Conservation (phyloP, 2,329 filamentous ascomycete genomes). For the Elsinoe arachidis region DNA sequence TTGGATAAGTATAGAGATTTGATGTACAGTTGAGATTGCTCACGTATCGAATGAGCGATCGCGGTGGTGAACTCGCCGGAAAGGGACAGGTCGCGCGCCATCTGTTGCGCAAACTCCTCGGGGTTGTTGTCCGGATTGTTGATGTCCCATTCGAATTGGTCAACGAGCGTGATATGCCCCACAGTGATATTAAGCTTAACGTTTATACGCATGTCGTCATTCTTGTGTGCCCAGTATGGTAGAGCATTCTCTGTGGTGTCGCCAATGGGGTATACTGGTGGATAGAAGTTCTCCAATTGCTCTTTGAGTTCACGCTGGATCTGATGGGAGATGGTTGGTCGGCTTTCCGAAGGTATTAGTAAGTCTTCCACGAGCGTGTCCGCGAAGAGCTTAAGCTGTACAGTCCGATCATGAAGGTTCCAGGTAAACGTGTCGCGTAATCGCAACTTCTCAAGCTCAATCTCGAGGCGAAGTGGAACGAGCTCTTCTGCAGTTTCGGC, state of each 20-base stretch:
- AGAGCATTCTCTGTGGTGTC: conserved; percentile 82
- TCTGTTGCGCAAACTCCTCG: conserved; percentile 83
- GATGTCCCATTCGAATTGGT: conserved; percentile 99
- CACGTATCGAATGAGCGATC: conserved; percentile 94
- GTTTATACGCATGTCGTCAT: conserved; percentile 95
- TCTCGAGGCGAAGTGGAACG: conserved; percentile 82
- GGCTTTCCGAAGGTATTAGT: conserved; percentile 60
- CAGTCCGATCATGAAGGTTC: conserved; percentile 88
- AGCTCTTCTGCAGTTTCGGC: conserved; percentile 86
- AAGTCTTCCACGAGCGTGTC: conserved; percentile 84
- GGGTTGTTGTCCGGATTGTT: conserved; percentile 91
- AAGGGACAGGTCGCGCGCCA: conserved; percentile 82
- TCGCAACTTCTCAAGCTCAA: conserved; percentile 92
- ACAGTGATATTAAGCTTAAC: conserved; percentile 98
- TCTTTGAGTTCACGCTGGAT: conserved; percentile 82
- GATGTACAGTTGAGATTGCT: conserved; percentile 90
- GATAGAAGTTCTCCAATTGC: conserved; percentile 87
- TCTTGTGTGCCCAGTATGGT: conserved; percentile 91
- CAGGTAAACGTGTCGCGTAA: conserved; percentile 96
- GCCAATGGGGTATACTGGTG: conserved; percentile 81
- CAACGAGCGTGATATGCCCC: conserved; percentile 82
- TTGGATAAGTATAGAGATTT: conserved; percentile 87
- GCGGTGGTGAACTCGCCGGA: conserved; percentile 95
- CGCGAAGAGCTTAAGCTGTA: conserved; percentile 73
- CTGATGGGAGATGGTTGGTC: conserved; percentile 59